Percentiles rank a stretch among this genome's conserved stretches.
Evolutionary conservation across 805 yeast genomes (phyloP).

Genomic region (Yamadazyma insecticola): DNA sequence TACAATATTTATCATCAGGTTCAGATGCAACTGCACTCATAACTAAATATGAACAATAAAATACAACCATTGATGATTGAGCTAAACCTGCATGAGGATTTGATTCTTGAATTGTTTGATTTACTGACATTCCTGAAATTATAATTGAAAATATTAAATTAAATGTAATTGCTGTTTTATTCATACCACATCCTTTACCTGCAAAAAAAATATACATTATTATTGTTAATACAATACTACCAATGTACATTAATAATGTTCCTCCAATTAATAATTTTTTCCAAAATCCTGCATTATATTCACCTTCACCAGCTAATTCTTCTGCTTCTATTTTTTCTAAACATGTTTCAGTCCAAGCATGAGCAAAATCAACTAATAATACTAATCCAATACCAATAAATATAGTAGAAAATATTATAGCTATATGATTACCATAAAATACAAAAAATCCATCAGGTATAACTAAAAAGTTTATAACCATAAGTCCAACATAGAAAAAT

Average conservation of each 20-base stretch:
- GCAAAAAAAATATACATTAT: conserved; percentile 84
- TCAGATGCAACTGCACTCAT: conserved; percentile 93
- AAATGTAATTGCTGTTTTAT: conserved; percentile 77
- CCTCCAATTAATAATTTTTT: conserved; percentile 78
- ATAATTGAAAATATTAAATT: conserved; percentile 64
- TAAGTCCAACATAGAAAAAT: conserved; percentile 50
- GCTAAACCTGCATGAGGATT: conserved; percentile 97
- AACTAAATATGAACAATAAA: conserved; percentile 87
- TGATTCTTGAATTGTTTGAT: conserved; percentile 81
- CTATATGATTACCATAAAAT: conserved; percentile 86
- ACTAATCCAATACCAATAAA: conserved; percentile 89
- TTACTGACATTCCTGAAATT: conserved; percentile 67
- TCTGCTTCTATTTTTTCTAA: conserved; percentile 85
- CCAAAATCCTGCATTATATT: conserved; percentile 61
- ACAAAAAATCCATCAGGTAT: conserved; percentile 86
- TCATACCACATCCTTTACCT: conserved; percentile 77
- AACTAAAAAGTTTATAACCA: conserved; percentile 57
- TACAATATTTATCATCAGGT: conserved; percentile 91
- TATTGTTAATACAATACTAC: conserved; percentile 65
- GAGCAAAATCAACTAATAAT: conserved; percentile 92
- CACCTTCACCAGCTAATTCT: conserved; percentile 46
- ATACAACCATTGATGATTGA: conserved; percentile 91
- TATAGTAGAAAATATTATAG: conserved; percentile 76
- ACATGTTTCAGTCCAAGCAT: conserved; percentile 97
- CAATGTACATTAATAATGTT: conserved; percentile 78